Base-by-base conservation (phyloP, 2,329 filamentous ascomycete genomes). In the Colletotrichum salicis region DNA sequence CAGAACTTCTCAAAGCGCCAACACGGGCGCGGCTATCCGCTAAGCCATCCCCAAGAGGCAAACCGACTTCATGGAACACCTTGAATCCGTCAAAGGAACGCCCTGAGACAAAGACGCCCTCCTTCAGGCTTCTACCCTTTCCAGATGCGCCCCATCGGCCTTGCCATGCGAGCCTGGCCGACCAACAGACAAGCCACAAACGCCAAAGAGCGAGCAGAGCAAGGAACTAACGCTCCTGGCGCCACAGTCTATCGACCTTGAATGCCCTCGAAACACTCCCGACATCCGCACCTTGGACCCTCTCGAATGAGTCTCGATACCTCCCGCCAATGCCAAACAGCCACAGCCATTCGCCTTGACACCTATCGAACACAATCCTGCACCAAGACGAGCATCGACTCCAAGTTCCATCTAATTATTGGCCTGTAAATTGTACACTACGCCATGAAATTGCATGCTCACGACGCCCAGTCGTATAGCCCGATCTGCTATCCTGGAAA, bases 111-210 rank as follows among this genome's bases (percentile, higher is more conserved):
- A 55, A 41, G 65, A 56, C 54, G 65, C 31, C 27, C 48, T 31
- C 37, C 31, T 69, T 56, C 22, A 58, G 4, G 27, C 31, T 69
- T 56, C 22, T 62, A 56, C 33, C 22, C 59, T 56, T 55, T 55
- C 54, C 48, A 61, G 48, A 61, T 61, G 27, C 56, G 55, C 67
- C 67, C 24, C 33, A 35, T 64, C 61, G 54, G 31, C 61, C 31
- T 58, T 71, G 45, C 65, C 70, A 70, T 60, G 69, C 45, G 56
- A 58, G 29, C 41, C 65, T 69, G 69, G 58, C 45, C 45, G 59
- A 60, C 29, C 22, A 41, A 24, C 24, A 58, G 52, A 71, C 57
- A 52, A 55, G 65, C 70, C 48, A 64, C 29, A 37, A 70, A 54
- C 55, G 59, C 54, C 65, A 70, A 70, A 70, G 65, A 52, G 27